Evolutionary conservation across 2,329 filamentous ascomycete species (phyloP).

Genomic region (Fusarium nisikadoi): DNA sequence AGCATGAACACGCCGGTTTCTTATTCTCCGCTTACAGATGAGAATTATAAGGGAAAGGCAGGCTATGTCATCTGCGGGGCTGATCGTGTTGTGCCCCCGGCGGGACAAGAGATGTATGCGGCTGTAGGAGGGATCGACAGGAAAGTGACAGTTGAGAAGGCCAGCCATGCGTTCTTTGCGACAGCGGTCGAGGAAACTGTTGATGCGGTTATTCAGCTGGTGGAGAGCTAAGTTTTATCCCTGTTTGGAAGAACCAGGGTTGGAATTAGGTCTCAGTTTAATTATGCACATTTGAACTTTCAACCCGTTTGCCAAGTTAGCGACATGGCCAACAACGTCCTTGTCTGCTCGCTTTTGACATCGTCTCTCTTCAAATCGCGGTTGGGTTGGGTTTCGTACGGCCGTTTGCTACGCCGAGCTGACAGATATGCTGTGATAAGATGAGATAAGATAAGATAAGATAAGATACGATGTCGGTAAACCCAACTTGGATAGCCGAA

Average conservation of each 20-base stretch:
- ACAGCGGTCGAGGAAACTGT: neutral
- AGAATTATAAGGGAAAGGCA: neutral
- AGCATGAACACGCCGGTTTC: neutral
- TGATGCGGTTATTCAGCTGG: neutral
- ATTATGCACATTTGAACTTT: fast-evolving
- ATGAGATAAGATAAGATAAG: fast-evolving
- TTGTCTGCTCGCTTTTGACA: neutral
- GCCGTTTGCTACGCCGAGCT: neutral
- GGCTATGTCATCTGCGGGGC: constrained; percentile 2
- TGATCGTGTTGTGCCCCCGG: neutral
- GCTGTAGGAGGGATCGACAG: neutral
- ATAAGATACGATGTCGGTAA: neutral
- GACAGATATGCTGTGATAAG: too few relatives aligned
- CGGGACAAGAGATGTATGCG: constrained; percentile 8
- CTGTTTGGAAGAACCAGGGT: neutral
- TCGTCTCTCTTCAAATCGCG: neutral
- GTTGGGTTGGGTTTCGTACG: neutral
- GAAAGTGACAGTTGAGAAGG: neutral
- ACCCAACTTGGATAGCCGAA: neutral
- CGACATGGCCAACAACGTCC: neutral
- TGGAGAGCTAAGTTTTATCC: neutral
- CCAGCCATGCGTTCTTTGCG: constrained; percentile 13
- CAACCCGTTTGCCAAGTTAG: fast-evolving
- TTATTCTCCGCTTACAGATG: constrained; percentile 8
- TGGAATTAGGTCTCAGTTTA: neutral